Evolutionary conservation across 139 green algal genomes (phyloP), one percentile per base, ranked within the genome.

Genomic region (Chlamydomonas sphaeroides): DNA sequence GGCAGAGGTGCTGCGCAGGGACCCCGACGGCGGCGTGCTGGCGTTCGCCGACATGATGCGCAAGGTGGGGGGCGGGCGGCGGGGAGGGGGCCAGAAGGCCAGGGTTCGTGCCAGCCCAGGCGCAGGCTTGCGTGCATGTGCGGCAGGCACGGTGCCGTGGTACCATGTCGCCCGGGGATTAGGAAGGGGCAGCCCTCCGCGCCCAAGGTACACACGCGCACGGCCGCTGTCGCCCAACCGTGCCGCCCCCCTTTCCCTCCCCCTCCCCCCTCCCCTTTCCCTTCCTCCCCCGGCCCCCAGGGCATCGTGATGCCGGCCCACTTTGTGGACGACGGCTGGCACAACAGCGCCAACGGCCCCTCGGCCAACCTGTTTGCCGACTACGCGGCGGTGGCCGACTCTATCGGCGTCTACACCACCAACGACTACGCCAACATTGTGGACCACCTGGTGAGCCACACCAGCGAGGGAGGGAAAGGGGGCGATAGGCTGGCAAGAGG

Each of bases 251-350:
- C 42, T n/a, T 30, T 14, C 32, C 6, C 42, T 30, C 68, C n/a
- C 68, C 18, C 66, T 2, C 21, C 20, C 21, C 36, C 36, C 1
- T 36, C 36, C 28, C 42, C 65, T 30, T 5, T 33, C 56, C 56
- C 32, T 11, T 8, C 56, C 5, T n/a, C 3, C 61, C 4, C 61
- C 2, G 2, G 4, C 5, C 59, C 49, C 5, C 72, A 80, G 90
- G 93, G 97, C 86, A 99, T 99, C 80, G 95, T 98, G 25, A 99
- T 99, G 97, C 96, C 96, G 10, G 97, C 97, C 3, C 96, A 98
- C 90, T 90, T 98, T 7, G 97, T 99, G 94, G 89, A 98, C 83
- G 97, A 99, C 86, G 88, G 88, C 53, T 88, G 95, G 90, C 97
- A 98, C 86, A 51, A 78, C 17, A 71, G 41, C 17, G 53, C 62